These are phyloP conservation scores for Microcera coccophila DNA, from an alignment of 2,329 filamentous ascomycete genomes.

Conservation along the genomic window DNA sequence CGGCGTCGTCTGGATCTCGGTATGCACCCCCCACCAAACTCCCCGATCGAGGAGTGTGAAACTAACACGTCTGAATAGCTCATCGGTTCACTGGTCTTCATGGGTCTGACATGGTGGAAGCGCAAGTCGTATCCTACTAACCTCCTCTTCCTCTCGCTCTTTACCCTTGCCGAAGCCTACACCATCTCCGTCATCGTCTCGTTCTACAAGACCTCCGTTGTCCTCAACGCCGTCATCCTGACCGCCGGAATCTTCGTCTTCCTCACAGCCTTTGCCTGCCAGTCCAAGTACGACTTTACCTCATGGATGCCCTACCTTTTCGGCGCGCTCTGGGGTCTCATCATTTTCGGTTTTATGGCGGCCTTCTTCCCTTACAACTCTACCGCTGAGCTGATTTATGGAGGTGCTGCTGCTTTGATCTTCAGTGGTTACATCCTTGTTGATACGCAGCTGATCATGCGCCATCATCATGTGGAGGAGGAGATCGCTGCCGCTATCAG, in stretches of 20 bases:
- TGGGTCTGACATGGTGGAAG: conserved; percentile 91
- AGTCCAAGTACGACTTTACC: conserved; percentile 97
- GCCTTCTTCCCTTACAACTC: conserved; percentile 82
- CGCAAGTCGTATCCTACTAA: conserved; percentile 94
- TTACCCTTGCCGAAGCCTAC: conserved; percentile 92
- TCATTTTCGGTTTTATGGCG: conserved; percentile 90
- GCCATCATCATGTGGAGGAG: conserved; percentile 96
- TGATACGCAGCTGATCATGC: conserved; percentile 92
- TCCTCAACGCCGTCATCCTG: conserved; percentile 84
- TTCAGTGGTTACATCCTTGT: conserved; percentile 95
- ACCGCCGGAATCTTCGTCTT: conserved; percentile 80
- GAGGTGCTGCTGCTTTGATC: conserved; percentile 74
- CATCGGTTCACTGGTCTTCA: conserved; percentile 76
- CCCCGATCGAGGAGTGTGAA: background rate
- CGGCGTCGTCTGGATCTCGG: conserved; percentile 80
- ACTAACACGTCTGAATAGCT: conserved; percentile 44
- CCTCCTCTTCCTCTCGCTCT: conserved; percentile 83
- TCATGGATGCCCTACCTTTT: conserved; percentile 95
- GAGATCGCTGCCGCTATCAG: conserved; percentile 95
- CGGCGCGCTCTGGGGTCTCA: conserved; percentile 80
- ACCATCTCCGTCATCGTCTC: conserved; percentile 88
- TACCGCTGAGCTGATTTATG: conserved; percentile 81
- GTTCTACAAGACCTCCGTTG: conserved; percentile 78
- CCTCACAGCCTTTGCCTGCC: conserved; percentile 85
- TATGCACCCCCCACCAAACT: conserved; percentile 35